These are phyloP conservation scores for Solioccasus polychromus DNA, from an alignment of 768 basidiomycete species.

Conservation along the genomic window DNA sequence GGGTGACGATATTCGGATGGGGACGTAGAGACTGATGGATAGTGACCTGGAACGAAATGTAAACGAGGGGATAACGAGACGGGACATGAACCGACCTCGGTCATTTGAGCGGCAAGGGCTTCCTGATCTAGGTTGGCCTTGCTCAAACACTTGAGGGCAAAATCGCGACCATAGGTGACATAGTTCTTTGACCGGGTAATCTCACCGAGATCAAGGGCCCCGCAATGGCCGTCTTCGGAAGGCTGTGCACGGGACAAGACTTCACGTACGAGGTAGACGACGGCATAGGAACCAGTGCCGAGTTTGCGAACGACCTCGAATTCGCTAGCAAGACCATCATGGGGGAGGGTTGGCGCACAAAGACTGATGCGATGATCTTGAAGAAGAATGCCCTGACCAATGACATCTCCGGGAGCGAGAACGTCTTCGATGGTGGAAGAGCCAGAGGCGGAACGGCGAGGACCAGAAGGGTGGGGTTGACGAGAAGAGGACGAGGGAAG, in stretches of 20 bases:
- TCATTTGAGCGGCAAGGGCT: conserved; percentile 82
- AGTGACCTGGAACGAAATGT: conserved; percentile 56
- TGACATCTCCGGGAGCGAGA: conserved; percentile 67
- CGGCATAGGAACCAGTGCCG: conserved; percentile 89
- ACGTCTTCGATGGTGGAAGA: conserved; percentile 47
- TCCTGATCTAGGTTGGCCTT: conserved; percentile 92
- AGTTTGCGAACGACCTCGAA: conserved; percentile 85
- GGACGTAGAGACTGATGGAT: conserved; percentile 90
- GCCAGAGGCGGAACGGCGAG: conserved; percentile 28
- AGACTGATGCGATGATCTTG: conserved; percentile 66
- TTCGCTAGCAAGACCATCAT: conserved; percentile 52
- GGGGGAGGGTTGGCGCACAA: conserved; percentile 40
- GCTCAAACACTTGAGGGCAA: conserved; percentile 95
- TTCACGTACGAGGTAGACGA: conserved; percentile 89
- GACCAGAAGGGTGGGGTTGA: conserved; percentile 16
- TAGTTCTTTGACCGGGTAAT: conserved; percentile 30
- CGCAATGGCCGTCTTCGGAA: conserved; percentile 54
- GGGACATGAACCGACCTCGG: conserved; percentile 58
- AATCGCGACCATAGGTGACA: conserved; percentile 69
- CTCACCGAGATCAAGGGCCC: conserved; percentile 53
- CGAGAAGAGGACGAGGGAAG: conserved; percentile 32
- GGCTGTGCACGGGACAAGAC: conserved; percentile 42
- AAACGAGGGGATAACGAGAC: conserved; percentile 4
- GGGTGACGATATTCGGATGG: conserved; percentile 93
- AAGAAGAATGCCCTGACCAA: conserved; percentile 64